Evolutionary conservation across 495 filamentous ascomycete species (phyloP).

Genomic region (Penicillium herquei): DNA sequence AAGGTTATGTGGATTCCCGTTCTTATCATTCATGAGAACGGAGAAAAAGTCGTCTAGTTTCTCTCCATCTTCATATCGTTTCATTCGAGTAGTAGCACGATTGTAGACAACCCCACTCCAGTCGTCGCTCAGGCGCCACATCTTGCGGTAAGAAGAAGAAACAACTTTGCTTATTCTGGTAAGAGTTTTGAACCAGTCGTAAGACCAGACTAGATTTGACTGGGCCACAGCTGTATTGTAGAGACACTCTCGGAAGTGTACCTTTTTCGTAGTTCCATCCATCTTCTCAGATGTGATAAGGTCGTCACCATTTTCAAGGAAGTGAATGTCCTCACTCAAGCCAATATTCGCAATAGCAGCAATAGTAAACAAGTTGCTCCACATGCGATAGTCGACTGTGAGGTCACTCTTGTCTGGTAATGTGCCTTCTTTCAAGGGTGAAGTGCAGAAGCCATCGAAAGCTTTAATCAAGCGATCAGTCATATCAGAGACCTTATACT

Average conservation of each 20-base stretch:
- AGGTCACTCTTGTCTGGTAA: too few relatives aligned
- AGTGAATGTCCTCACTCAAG: too few relatives aligned
- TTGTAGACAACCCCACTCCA: constrained; percentile 35
- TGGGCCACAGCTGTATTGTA: not conserved
- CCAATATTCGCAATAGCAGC: too few relatives aligned
- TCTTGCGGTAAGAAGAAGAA: constrained; percentile 11
- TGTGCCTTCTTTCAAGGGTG: too few relatives aligned
- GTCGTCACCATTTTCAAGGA: too few relatives aligned
- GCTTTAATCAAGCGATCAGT: constrained; percentile 27
- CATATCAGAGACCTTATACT: constrained; percentile 49
- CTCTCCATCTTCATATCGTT: constrained; percentile 40
- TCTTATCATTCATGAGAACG: constrained; percentile 48
- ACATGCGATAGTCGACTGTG: too few relatives aligned
- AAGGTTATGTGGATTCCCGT: constrained; percentile 25
- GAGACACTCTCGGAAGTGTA: too few relatives aligned
- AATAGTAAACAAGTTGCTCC: too few relatives aligned
- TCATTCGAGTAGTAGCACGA: constrained; percentile 27
- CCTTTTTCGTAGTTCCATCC: too few relatives aligned
- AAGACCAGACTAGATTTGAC: constrained; percentile 37
- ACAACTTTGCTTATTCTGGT: constrained; percentile 16
- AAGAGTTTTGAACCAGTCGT: constrained; percentile 36
- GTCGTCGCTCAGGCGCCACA: constrained; percentile 16
- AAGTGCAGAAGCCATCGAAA: constrained; percentile 18
- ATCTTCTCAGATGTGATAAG: too few relatives aligned
- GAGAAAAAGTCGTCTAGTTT: constrained; percentile 53